Evolutionary conservation across 352 stramenopile species (phyloP), one percentile per base, ranked within the genome.

Genomic region (Phytophthora macrochlamydospora): DNA sequence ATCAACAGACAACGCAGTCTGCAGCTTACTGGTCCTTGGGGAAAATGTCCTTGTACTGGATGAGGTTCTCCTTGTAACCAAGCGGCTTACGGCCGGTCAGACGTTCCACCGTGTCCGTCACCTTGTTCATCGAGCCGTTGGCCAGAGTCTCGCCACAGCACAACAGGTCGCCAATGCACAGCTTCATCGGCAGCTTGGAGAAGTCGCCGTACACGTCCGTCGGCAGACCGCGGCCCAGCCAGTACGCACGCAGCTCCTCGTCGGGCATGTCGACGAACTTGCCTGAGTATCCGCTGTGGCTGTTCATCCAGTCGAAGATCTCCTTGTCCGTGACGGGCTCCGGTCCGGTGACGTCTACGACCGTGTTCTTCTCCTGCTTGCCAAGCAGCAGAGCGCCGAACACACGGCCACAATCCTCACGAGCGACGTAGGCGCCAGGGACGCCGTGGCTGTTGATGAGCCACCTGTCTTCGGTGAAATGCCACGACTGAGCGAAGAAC

Each of bases 151-250:
- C 54, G 31, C 58, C 52, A n/a, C 57, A 72, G 58, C 64, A 72
- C 14, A 72, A 18, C 42, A 73, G 33, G 29, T 65, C 65, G n/a
- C 48, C 53, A 11, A 73, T 62, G 49, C 59, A 73, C 33, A 68
- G 42, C 49, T 73, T 73, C 59, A 73, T 72, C 3, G 53, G 53
- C 9, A 68, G 28, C 40, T 65, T 48, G 0, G 59, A 67, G 30
- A 72, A 61, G 31, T 64, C 53, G n/a, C 58, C 51, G 29, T 64
- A 59, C 48, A 72, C 53, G 48, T 67, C 54, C 3, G 46, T 61
- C 9, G 57, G 51, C 40, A 69, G 55, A 28, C 55, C 55, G 13
- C 55, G 54, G 24, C 46, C 62, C 1, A 69, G 40, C 62, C 62
- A 69, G 37, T 58, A 65, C 4, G 50, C 37, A 37, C 51, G n/a